Evolutionary conservation across 139 green algal genomes (phyloP).

Genomic region (Chlorella vulgaris): DNA sequence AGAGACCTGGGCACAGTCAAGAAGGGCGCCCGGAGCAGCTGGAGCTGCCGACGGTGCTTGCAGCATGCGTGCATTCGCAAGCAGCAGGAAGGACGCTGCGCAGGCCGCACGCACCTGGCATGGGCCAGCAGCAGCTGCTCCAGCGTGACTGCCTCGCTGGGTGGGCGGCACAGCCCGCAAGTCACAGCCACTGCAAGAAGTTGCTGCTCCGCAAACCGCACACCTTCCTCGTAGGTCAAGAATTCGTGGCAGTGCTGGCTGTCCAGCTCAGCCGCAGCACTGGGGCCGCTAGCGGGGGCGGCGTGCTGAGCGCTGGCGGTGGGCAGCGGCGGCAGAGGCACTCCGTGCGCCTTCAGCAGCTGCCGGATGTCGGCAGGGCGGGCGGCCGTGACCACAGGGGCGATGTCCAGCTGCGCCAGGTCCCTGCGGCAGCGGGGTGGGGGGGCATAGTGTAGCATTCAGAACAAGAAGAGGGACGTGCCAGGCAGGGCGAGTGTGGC

Average conservation of each 20-base stretch:
- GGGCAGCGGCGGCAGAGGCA: slow-evolving; percentile 12
- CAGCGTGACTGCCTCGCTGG: not conserved
- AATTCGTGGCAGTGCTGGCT: slow-evolving; percentile 19
- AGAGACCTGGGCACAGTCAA: not conserved
- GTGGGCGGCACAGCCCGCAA: slow-evolving; percentile 9
- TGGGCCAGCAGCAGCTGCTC: slow-evolving; percentile 10
- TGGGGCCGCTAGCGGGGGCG: slow-evolving; percentile 9
- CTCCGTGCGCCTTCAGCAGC: slow-evolving; percentile 23
- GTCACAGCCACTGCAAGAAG: slow-evolving; percentile 26
- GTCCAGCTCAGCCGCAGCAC: not conserved
- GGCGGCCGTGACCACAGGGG: slow-evolving; percentile 6
- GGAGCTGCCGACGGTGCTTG: not conserved
- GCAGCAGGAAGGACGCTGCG: too few relatives aligned
- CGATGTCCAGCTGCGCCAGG: slow-evolving; percentile 19
- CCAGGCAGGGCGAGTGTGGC: too few relatives aligned
- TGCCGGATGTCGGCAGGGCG: not conserved
- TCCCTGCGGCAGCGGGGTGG: not conserved
- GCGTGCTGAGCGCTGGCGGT: not conserved
- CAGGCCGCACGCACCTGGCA: not conserved
- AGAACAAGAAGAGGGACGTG: too few relatives aligned
- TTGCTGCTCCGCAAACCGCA: slow-evolving; percentile 12
- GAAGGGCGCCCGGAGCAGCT: not conserved
- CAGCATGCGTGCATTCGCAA: not conserved
- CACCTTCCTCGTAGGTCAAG: slow-evolving; percentile 2
- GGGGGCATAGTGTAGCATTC: not conserved